Conservation (phyloP, 495 filamentous ascomycete genomes). For the Clohesyomyces aquaticus region DNA sequence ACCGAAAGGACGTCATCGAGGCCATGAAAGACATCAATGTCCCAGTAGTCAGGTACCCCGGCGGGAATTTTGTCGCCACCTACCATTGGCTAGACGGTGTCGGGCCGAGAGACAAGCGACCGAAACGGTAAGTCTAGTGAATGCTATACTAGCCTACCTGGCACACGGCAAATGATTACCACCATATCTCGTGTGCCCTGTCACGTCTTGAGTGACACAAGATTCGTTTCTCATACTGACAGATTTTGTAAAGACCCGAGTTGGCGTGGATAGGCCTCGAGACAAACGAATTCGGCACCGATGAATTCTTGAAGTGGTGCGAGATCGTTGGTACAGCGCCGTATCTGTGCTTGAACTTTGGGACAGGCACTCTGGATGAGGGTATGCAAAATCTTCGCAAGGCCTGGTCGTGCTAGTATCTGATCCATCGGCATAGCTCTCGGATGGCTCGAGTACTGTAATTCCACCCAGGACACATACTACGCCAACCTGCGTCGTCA, state of each 20-base stretch:
- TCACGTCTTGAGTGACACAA: neutral
- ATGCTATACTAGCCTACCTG: no score
- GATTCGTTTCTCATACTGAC: neutral
- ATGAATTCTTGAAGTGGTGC: conserved; percentile 84
- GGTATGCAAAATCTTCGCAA: conserved; percentile 46
- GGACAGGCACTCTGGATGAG: conserved; percentile 74
- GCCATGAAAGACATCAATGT: conserved; percentile 70
- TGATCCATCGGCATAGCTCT: conserved; percentile 48
- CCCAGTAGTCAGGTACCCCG: conserved; percentile 77
- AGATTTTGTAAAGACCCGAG: conserved; percentile 57
- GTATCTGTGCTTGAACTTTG: conserved; percentile 76
- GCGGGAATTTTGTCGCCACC: conserved; percentile 79
- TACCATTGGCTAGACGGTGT: conserved; percentile 84
- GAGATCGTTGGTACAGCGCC: conserved; percentile 69
- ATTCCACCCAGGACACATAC: conserved; percentile 70
- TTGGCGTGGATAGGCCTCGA: conserved; percentile 76
- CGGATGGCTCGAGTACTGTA: conserved; percentile 83
- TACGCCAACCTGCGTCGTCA: conserved; percentile 76
- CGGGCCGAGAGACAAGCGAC: conserved; percentile 68
- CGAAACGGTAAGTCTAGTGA: conserved; percentile 57
- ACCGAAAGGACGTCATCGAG: conserved; percentile 73
- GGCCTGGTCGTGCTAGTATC: neutral
- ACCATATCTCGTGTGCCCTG: neutral
- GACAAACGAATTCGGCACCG: conserved; percentile 77
- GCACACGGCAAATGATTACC: no score